phyloP scores from a whole-genome alignment of 257 asterid species.

The Solanum neorickii region DNA sequence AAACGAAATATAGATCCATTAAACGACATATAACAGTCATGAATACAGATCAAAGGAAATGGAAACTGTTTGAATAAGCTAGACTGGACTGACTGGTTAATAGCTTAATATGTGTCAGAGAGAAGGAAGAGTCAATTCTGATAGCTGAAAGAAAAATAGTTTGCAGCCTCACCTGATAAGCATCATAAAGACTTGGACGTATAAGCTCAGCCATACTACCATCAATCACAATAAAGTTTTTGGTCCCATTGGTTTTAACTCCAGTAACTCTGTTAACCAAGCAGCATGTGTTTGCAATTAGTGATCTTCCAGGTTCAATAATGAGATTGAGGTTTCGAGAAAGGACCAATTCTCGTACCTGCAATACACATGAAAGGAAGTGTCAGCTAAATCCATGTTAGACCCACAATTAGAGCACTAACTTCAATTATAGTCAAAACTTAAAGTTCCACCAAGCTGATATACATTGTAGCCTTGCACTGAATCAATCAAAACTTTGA shows the following conservation, averaged over 20 bases:
- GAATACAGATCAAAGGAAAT: background rate
- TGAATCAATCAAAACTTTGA: background rate
- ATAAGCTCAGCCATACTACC: constrained; percentile 99
- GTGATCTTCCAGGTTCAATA: constrained; percentile 92
- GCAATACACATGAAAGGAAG: background rate
- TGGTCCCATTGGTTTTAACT: constrained; percentile 87
- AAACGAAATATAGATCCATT: background rate
- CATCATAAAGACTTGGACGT: constrained; percentile 86
- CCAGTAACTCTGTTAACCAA: constrained; percentile 87
- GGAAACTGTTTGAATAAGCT: background rate
- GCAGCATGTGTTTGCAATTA: constrained; percentile 95
- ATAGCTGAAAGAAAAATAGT: background rate
- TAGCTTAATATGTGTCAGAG: background rate
- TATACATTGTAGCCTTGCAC: background rate
- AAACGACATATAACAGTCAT: background rate
- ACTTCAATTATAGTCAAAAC: background rate
- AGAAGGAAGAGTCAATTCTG: background rate
- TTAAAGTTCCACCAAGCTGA: background rate
- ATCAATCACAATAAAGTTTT: constrained; percentile 81
- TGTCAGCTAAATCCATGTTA: background rate
- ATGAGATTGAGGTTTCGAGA: constrained; percentile 82
- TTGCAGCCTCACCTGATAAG: constrained; percentile 60
- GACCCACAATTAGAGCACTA: background rate
- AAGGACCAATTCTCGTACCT: constrained; percentile 82
- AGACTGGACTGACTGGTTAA: background rate